Conservation (phyloP, 192 early-diverging fungal species). For the Entomortierella beljakovae region DNA sequence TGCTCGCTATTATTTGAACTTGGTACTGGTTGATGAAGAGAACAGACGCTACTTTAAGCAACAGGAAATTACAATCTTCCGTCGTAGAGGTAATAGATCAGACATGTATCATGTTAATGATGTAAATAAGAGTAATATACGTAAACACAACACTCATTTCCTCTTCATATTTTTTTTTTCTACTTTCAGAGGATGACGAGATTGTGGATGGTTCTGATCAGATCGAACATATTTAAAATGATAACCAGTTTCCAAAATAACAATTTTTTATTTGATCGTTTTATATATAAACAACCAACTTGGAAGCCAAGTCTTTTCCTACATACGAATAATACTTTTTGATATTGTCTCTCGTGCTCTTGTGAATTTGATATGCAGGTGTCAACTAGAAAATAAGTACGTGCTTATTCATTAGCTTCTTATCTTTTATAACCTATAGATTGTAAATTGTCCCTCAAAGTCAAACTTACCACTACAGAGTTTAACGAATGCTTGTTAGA, state of each 20-base stretch:
- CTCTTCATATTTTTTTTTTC: background rate
- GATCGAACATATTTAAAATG: constrained; percentile 9
- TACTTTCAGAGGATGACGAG: constrained; percentile 46
- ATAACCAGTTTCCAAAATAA: no score
- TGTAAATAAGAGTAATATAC: background rate
- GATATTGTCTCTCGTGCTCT: constrained; percentile 3
- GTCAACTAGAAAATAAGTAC: background rate
- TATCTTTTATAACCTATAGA: no score
- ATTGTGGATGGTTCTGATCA: constrained; percentile 9
- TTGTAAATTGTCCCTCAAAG: no score
- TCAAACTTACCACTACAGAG: constrained; percentile 36
- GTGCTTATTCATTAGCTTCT: background rate
- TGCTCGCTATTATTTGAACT: constrained; percentile 97
- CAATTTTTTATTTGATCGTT: no score
- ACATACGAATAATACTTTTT: constrained; percentile 38
- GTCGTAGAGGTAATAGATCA: constrained; percentile 59
- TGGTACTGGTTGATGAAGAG: constrained; percentile 98
- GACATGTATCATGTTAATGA: background rate
- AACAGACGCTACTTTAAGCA: constrained; percentile 99
- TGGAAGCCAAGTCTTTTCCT: no score
- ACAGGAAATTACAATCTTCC: constrained; percentile 93
- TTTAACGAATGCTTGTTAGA: constrained; percentile 15
- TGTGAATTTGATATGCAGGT: constrained; percentile 14
- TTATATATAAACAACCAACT: no score
- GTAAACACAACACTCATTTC: background rate